Conservation (phyloP, 345 rosid species). For the Eutrema yunnanense region DNA sequence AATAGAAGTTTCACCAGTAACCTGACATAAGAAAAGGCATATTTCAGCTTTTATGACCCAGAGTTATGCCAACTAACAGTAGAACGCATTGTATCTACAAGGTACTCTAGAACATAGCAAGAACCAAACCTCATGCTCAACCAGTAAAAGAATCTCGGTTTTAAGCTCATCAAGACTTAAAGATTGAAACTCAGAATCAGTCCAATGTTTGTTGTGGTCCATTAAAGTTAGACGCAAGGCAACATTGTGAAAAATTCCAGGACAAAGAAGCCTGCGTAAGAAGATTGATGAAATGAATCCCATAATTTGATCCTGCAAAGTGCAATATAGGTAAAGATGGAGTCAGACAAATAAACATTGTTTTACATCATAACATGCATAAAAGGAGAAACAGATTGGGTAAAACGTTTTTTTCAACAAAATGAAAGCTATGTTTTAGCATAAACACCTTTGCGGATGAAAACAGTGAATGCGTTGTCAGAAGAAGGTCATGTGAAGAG, state of each 20-base stretch:
- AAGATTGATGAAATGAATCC: slow-evolving; percentile 78
- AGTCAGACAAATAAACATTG: background rate
- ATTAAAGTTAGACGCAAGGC: slow-evolving; percentile 62
- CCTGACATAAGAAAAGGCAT: slow-evolving; percentile 39
- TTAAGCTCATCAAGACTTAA: slow-evolving; percentile 72
- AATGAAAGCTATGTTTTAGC: background rate
- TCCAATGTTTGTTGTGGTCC: slow-evolving; percentile 73
- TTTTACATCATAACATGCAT: background rate
- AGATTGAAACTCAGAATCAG: slow-evolving; percentile 75
- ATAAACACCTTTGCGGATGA: slow-evolving; percentile 60
- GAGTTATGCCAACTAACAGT: slow-evolving; percentile 1
- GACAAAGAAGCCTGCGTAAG: slow-evolving; percentile 73
- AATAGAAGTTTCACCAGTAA: slow-evolving; percentile 43
- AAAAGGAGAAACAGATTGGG: slow-evolving; percentile 8
- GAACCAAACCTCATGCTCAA: slow-evolving; percentile 70
- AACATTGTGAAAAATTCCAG: slow-evolving; percentile 59
- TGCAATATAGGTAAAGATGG: slow-evolving; percentile 12
- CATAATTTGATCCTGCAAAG: slow-evolving; percentile 65
- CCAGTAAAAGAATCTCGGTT: slow-evolving; percentile 66
- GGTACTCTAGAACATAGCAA: background rate
- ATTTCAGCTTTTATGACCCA: slow-evolving; percentile 24
- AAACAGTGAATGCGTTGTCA: slow-evolving; percentile 54
- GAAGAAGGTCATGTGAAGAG: slow-evolving; percentile 64
- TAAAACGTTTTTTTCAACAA: background rate
- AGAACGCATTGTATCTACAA: slow-evolving; percentile 8